Conservation (phyloP, 352 stramenopile species). For the Phytophthora pini region DNA sequence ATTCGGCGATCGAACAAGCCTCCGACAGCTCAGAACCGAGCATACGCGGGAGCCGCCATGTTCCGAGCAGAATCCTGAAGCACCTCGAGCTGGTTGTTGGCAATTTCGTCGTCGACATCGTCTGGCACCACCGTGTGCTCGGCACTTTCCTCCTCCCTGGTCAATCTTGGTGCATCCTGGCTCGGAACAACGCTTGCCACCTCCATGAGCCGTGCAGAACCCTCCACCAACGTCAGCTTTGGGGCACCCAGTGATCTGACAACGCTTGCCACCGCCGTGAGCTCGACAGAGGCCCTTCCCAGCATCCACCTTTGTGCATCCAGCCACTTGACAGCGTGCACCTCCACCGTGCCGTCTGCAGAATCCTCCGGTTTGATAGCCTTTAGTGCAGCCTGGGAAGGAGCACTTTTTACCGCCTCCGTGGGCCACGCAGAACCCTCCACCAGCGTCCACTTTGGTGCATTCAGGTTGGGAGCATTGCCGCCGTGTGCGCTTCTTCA, state of each 20-base stretch:
- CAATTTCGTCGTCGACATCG: slow-evolving; percentile 66
- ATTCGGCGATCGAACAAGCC: slow-evolving; percentile 54
- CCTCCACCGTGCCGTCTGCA: slow-evolving; percentile 78
- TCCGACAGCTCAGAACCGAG: slow-evolving; percentile 58
- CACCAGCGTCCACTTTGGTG: slow-evolving; percentile 77
- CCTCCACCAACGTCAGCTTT: slow-evolving; percentile 86
- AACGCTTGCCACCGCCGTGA: slow-evolving; percentile 80
- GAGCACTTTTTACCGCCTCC: slow-evolving; percentile 86
- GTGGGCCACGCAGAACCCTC: slow-evolving; percentile 85
- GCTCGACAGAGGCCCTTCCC: slow-evolving; percentile 74
- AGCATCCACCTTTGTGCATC: slow-evolving; percentile 83
- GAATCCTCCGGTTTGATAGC: slow-evolving; percentile 82
- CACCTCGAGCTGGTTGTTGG: slow-evolving; percentile 59
- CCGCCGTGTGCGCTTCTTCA: slow-evolving; percentile 50
- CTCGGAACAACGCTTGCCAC: slow-evolving; percentile 72
- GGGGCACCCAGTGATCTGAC: slow-evolving; percentile 53
- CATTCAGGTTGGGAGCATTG: slow-evolving; percentile 63
- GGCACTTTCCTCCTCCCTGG: slow-evolving; percentile 82
- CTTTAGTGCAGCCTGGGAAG: slow-evolving; percentile 73
- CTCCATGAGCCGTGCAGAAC: slow-evolving; percentile 83
- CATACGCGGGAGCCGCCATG: slow-evolving; percentile 73
- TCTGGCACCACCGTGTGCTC: slow-evolving; percentile 75
- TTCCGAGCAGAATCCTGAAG: slow-evolving; percentile 65
- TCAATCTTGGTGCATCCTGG: slow-evolving; percentile 81
- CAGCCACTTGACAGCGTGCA: slow-evolving; percentile 73